Conservation (phyloP, 2,329 filamentous ascomycete species). For the Zymoseptoria crescenta region DNA sequence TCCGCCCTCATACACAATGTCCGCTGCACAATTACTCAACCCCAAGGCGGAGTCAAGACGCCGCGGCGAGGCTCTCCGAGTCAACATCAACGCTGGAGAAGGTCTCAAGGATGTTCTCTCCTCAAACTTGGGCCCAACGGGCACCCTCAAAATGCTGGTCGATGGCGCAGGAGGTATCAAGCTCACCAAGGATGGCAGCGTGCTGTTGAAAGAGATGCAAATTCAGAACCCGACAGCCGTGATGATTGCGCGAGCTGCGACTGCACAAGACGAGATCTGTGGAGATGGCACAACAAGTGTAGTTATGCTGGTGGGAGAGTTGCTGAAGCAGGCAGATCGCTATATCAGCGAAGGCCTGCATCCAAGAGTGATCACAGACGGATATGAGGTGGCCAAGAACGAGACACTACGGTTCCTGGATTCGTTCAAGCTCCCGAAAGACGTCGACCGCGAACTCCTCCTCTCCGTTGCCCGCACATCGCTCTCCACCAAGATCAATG, state of each 20-base stretch:
- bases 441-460: slow-evolving; percentile 88
- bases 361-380: slow-evolving; percentile 91
- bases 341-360: slow-evolving; percentile 96
- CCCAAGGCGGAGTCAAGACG: slow-evolving; percentile 97
- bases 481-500: slow-evolving; percentile 89
- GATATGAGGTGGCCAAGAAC: slow-evolving; percentile 91
- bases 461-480: slow-evolving; percentile 90
- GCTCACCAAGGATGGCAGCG: slow-evolving; percentile 97
- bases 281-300: slow-evolving; percentile 97
- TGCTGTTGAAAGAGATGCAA: slow-evolving; percentile 70
- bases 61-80: slow-evolving; percentile 89
- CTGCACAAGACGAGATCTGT: slow-evolving; percentile 96
- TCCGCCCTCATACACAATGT: slow-evolving; percentile 52
- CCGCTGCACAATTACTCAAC: slow-evolving; percentile 94
- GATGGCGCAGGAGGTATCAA: slow-evolving; percentile 73
- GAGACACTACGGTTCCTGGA: slow-evolving; percentile 94
- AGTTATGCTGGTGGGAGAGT: slow-evolving; percentile 88
- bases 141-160: slow-evolving; percentile 88
- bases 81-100: slow-evolving; percentile 96
- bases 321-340: slow-evolving; percentile 94
- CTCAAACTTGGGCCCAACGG: slow-evolving; percentile 87
- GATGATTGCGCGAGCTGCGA: slow-evolving; percentile 74
- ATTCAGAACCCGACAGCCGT: slow-evolving; percentile 97
- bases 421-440: slow-evolving; percentile 77
- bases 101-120: slow-evolving; percentile 71